Evolutionary conservation across 768 basidiomycete genomes (phyloP).

Genomic region (Dictyophora rubrovolvata): DNA sequence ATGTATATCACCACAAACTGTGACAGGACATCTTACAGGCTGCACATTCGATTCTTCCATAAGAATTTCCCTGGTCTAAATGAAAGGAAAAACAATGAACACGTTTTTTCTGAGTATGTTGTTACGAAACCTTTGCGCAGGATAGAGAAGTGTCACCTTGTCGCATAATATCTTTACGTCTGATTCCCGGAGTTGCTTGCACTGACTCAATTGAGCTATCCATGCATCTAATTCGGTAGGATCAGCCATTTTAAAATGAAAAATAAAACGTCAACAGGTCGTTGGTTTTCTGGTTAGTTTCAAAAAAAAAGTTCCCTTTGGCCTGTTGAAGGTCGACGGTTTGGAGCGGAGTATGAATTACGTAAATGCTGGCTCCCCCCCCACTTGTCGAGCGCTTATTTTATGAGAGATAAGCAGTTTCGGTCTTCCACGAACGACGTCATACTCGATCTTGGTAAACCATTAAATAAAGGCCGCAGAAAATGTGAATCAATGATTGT

Average conservation of each 20-base stretch:
- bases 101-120: slow-evolving; percentile 1
- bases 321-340: not conserved
- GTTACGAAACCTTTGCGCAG: slow-evolving; percentile 9
- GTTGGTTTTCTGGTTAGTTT: slow-evolving; percentile 1
- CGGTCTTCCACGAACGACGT: slow-evolving; percentile 4
- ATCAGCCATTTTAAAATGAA: slow-evolving; percentile 18
- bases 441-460: slow-evolving; percentile 1
- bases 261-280: not conserved
- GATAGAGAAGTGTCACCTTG: slow-evolving; percentile 53
- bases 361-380: not conserved
- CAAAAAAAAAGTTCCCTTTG: not conserved
- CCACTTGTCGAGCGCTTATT: not conserved
- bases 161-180: slow-evolving; percentile 98
- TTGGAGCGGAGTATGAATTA: slow-evolving; percentile 6
- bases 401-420: too few relatives aligned
- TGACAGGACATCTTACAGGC: slow-evolving; percentile 96
- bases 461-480: not conserved
- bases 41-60: slow-evolving; percentile 99
- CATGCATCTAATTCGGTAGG: slow-evolving; percentile 80
- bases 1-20: slow-evolving; percentile 98
- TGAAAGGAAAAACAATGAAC: not conserved
- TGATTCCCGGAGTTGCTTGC: slow-evolving; percentile 90
- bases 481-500: not conserved
- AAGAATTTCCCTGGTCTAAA: slow-evolving; percentile 90
- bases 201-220: slow-evolving; percentile 94